A percentile compares a stretch with the other conserved stretches of the same genome.
phyloP scores from a whole-genome alignment of 225 moss, liverwort and hornwort genomes.

The Physcomitrellopsis africana region DNA sequence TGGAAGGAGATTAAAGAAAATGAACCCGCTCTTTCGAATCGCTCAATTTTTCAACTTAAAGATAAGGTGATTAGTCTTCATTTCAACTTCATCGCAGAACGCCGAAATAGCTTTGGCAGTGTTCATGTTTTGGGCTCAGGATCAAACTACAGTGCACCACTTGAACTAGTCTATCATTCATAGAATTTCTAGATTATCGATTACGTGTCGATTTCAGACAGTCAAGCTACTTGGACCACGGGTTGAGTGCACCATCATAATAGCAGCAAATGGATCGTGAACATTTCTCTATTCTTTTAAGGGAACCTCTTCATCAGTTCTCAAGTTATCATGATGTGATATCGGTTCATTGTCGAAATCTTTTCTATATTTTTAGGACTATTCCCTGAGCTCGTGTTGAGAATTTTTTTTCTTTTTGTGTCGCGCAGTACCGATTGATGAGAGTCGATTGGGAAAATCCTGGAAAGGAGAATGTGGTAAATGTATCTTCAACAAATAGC shows the following conservation, averaged over 20 bases:
- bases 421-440: constrained; percentile 41
- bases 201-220: neutral
- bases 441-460: constrained; percentile 39
- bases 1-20: constrained; percentile 46
- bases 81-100: neutral
- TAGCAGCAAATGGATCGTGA: neutral
- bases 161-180: neutral
- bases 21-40: constrained; percentile 62
- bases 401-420: neutral
- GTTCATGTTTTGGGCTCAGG: neutral
- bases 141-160: neutral
- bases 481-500: constrained; percentile 17
- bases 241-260: no score
- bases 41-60: constrained; percentile 43
- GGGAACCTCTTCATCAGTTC: neutral
- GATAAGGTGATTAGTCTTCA: constrained; percentile 37
- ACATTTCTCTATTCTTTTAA: neutral
- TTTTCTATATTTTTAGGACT: neutral
- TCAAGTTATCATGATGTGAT: neutral
- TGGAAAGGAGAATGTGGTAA: constrained; percentile 41
- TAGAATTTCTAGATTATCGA: neutral
- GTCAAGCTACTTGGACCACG: neutral
- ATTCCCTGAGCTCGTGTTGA: neutral
- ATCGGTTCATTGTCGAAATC: neutral
- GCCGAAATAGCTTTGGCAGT: neutral